Conservation (phyloP, 2,329 filamentous ascomycete species). For the Botrytis paeoniae region DNA sequence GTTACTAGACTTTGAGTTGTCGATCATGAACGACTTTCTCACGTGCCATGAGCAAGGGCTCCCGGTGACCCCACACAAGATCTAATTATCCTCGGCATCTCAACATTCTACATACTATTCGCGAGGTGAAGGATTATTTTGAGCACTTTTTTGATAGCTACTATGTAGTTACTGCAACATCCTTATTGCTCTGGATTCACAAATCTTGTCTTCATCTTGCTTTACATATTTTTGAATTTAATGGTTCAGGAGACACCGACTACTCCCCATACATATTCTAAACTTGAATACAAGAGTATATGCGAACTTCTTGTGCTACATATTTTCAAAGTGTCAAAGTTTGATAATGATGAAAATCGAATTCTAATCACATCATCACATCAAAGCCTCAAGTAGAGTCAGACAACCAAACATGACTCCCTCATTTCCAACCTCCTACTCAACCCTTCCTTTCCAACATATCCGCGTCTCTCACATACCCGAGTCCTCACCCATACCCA, state of each 20-base stretch:
- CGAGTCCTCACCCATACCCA: slow-evolving; percentile 50
- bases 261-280: not conserved
- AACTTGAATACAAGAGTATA: not conserved
- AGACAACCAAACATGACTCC: slow-evolving; percentile 1
- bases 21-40: not conserved
- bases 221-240: not conserved
- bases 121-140: not conserved
- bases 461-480: slow-evolving; percentile 51
- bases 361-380: not conserved
- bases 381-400: not conserved
- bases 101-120: not conserved
- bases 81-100: slow-evolving; percentile 1
- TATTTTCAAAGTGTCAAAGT: not conserved
- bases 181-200: not conserved
- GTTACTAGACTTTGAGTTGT: not conserved
- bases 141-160: not conserved
- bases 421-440: slow-evolving; percentile 41
- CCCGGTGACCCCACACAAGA: slow-evolving; percentile 1
- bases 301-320: no score
- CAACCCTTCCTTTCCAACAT: slow-evolving; percentile 42
- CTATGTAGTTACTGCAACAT: not conserved
- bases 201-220: not conserved
- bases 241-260: not conserved
- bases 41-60: not conserved
- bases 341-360: not conserved